These are phyloP conservation scores for Coemansia sp. DNA, from an alignment of 192 early-diverging fungal species.

Conservation along the genomic window DNA sequence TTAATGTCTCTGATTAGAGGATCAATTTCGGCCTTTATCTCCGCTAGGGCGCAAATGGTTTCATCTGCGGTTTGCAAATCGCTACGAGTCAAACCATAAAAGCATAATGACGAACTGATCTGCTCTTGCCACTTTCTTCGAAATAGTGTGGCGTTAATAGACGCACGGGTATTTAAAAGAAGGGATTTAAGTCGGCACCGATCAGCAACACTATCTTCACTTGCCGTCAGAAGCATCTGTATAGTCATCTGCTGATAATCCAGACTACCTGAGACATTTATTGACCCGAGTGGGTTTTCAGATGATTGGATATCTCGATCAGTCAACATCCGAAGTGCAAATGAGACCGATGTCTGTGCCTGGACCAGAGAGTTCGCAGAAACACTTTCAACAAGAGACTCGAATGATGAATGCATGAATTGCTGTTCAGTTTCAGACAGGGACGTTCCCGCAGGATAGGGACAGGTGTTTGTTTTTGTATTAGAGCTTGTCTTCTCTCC, in stretches of 20 bases:
- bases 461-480: neutral
- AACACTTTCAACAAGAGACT: slow-evolving; percentile 19
- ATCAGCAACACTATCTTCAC: slow-evolving; percentile 15
- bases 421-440: slow-evolving; percentile 14
- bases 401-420: slow-evolving; percentile 20
- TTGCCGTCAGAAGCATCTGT: slow-evolving; percentile 11
- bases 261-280: neutral
- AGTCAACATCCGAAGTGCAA: slow-evolving; percentile 28
- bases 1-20: slow-evolving; percentile 22
- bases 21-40: slow-evolving; percentile 14
- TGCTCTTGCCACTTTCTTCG: slow-evolving; percentile 23
- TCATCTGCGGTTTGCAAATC: neutral
- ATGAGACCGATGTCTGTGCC: slow-evolving; percentile 22
- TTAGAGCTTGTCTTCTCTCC: neutral
- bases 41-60: neutral
- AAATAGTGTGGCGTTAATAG: slow-evolving; percentile 24
- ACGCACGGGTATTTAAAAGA: slow-evolving; percentile 34
- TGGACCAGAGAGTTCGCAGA: neutral
- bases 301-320: slow-evolving; percentile 4
- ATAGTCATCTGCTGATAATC: neutral
- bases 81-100: neutral
- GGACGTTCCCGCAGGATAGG: neutral
- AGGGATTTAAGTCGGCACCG: slow-evolving; percentile 30
- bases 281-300: neutral
- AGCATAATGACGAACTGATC: slow-evolving; percentile 11